A percentile compares a stretch with the other conserved stretches of the same genome.
Evolutionary conservation across 73 alveolate genomes (phyloP).

Genomic region (Tetrahymena elliotti): DNA sequence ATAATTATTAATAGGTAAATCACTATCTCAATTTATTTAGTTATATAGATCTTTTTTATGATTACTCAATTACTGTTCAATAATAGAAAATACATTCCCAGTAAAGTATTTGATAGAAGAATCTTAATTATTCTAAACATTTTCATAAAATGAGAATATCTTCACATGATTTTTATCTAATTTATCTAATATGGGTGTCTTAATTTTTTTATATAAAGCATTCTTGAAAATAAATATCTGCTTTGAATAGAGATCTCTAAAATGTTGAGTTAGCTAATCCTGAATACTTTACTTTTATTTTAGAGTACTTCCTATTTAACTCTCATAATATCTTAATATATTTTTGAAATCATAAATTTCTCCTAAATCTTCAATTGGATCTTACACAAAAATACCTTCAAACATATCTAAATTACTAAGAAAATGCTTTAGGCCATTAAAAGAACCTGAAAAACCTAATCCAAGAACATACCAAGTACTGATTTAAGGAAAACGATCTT

Average conservation of each 20-base stretch:
- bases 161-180: background rate
- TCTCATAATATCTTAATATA: background rate
- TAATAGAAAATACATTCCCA: background rate
- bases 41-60: background rate
- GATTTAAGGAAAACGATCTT: background rate
- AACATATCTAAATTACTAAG: background rate
- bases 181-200: background rate
- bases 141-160: background rate
- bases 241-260: background rate
- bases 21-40: background rate
- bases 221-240: background rate
- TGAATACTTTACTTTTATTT: no score
- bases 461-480: background rate
- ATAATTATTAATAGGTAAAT: background rate
- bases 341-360: background rate
- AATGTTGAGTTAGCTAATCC: background rate
- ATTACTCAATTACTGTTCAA: background rate
- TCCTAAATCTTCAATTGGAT: background rate
- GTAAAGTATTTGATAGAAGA: background rate
- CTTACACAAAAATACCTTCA: background rate
- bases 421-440: background rate
- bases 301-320: background rate
- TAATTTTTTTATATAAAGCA: background rate
- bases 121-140: background rate
- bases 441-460: background rate